Percentiles rank a stretch among this genome's conserved stretches.
Conservation (phyloP, 1,284 basidiomycete genomes). For the Porodaedalea pini region DNA sequence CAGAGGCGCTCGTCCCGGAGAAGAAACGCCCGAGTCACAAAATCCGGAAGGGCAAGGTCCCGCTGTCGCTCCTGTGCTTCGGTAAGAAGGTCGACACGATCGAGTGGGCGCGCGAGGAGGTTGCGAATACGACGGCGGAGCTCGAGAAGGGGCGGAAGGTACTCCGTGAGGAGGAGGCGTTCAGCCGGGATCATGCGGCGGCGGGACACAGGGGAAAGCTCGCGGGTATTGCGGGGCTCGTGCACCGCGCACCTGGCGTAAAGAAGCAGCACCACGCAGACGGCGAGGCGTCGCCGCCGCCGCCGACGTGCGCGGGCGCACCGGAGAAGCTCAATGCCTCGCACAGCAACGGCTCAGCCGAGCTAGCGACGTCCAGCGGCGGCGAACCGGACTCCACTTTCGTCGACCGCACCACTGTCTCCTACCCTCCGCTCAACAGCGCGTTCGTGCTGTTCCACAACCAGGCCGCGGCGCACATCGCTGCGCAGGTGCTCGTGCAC, state of each 20-base stretch:
- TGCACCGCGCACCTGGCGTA: background rate
- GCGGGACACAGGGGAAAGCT: background rate
- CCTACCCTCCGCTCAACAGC: slow-evolving; percentile 73
- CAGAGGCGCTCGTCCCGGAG: slow-evolving; percentile 61
- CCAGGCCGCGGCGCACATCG: slow-evolving; percentile 90
- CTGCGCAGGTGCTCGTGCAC: slow-evolving; percentile 69
- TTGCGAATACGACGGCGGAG: slow-evolving; percentile 44
- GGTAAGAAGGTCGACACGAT: slow-evolving; percentile 90
- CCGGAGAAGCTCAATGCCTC: background rate
- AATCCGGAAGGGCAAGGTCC: slow-evolving; percentile 53
- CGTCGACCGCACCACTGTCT: background rate
- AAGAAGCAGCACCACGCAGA: background rate
- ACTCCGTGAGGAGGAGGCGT: slow-evolving; percentile 3
- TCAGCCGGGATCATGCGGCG: background rate
- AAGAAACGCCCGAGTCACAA: slow-evolving; percentile 79
- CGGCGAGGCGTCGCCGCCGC: background rate
- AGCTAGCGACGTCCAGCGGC: background rate
- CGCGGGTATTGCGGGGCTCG: slow-evolving; percentile 11
- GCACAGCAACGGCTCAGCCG: background rate
- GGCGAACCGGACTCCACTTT: background rate
- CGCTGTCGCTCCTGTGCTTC: slow-evolving; percentile 59
- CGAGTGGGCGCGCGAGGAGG: slow-evolving; percentile 78
- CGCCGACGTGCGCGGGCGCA: background rate
- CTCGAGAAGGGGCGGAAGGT: slow-evolving; percentile 13
- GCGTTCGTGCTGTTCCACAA: slow-evolving; percentile 93